Evolutionary conservation across 345 rosid genomes (phyloP).

Genomic region (Dimocarpus longan): DNA sequence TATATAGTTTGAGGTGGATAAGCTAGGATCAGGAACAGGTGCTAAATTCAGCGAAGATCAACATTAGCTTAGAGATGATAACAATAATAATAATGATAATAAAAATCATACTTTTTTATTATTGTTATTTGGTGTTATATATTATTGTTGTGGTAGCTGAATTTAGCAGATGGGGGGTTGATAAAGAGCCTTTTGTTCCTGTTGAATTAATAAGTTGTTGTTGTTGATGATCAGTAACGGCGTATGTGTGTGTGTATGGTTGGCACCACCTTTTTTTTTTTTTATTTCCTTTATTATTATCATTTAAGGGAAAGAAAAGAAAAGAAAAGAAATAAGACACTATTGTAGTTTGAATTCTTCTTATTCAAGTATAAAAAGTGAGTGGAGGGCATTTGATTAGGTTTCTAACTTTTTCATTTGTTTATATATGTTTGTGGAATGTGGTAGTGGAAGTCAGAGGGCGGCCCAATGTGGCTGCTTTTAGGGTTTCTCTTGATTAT

Average conservation of each 20-base stretch:
- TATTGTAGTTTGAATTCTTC: constrained; percentile 25
- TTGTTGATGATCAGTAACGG: constrained; percentile 20
- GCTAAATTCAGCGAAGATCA: constrained; percentile 46
- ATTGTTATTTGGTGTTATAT: background rate
- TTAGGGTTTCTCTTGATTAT: constrained; percentile 36
- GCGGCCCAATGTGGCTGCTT: constrained; percentile 44
- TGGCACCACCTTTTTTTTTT: constrained; percentile 9
- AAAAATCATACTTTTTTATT: background rate
- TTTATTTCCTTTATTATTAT: background rate
- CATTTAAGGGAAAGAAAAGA: background rate
- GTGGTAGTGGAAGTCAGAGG: constrained; percentile 47
- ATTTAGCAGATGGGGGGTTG: constrained; percentile 37
- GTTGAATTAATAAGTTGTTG: constrained; percentile 34
- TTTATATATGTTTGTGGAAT: constrained; percentile 24
- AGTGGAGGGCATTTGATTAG: constrained; percentile 43
- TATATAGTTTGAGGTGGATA: background rate
- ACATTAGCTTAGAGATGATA: constrained; percentile 7
- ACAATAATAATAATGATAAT: no score
- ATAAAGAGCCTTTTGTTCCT: constrained; percentile 45
- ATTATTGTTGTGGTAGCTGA: constrained; percentile 31
- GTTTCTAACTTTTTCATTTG: constrained; percentile 24
- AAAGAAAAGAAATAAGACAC: constrained; percentile 7
- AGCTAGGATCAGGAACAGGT: constrained; percentile 50
- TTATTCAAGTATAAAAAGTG: constrained; percentile 24
- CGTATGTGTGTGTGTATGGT: background rate